Evolutionary conservation across 305 asterid genomes (phyloP).

Genomic region (Andrographis paniculata): DNA sequence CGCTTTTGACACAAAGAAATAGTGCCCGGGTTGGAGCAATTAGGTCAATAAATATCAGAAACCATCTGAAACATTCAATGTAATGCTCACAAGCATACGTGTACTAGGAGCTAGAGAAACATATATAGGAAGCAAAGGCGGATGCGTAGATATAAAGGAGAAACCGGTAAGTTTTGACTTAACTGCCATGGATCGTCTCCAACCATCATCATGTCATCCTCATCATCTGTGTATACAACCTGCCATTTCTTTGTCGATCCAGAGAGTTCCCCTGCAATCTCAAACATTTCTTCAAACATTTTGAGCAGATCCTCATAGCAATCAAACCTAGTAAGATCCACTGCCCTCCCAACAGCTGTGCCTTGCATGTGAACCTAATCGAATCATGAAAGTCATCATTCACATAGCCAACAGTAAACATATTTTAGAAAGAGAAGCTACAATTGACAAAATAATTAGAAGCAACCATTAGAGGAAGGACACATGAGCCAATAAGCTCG

Average conservation of each 20-base stretch:
- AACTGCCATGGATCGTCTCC: slow-evolving; percentile 99
- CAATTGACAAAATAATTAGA: background rate
- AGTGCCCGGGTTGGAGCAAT: no score
- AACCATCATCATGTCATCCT: slow-evolving; percentile 98
- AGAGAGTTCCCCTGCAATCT: slow-evolving; percentile 65
- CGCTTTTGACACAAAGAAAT: no score
- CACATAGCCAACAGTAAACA: background rate
- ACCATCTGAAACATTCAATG: no score
- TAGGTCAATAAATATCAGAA: no score
- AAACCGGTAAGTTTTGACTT: slow-evolving; percentile 13
- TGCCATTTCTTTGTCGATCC: slow-evolving; percentile 82
- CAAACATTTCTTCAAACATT: slow-evolving; percentile 81
- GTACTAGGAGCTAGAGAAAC: no score
- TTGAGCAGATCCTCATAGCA: slow-evolving; percentile 50
- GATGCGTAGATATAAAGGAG: no score
- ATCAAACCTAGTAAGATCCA: slow-evolving; percentile 46
- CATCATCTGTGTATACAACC: slow-evolving; percentile 92
- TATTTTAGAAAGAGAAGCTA: background rate
- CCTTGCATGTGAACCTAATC: slow-evolving; percentile 68
- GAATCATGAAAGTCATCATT: background rate
- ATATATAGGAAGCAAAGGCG: background rate
- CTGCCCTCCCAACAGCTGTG: slow-evolving; percentile 65
- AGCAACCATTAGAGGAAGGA: no score
- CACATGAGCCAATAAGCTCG: no score
- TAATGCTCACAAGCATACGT: no score